Evolutionary conservation across 345 rosid species (phyloP).

Genomic region (Populus davidiana): DNA sequence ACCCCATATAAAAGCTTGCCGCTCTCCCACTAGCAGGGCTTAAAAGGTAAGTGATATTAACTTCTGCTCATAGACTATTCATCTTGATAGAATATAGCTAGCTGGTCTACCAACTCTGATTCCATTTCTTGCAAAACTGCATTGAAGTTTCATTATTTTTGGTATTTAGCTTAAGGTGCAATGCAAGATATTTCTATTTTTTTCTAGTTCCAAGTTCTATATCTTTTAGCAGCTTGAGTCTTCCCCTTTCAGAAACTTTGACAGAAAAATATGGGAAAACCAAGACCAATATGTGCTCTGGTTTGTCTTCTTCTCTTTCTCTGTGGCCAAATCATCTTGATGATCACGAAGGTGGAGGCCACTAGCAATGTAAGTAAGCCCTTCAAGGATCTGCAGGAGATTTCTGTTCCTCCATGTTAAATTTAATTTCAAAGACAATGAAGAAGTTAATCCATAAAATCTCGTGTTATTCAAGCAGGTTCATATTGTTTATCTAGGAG

Average conservation of each 20-base stretch:
- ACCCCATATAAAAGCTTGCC: conserved; percentile 1
- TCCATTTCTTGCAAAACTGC: not conserved
- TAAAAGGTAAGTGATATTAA: conserved; percentile 11
- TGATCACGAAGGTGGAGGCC: conserved; percentile 15
- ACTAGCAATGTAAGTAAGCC: conserved; percentile 18
- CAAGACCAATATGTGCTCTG: conserved; percentile 1
- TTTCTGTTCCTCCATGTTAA: not conserved
- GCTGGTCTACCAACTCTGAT: not conserved
- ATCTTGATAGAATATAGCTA: not conserved
- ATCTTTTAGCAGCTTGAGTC: not conserved
- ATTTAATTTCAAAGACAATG: no score
- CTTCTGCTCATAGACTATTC: not conserved
- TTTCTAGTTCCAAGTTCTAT: conserved; percentile 1
- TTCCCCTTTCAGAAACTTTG: not conserved
- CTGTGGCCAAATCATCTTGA: conserved; percentile 4
- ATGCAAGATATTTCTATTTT: no score
- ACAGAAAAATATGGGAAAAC: conserved; percentile 13
- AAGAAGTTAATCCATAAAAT: not conserved
- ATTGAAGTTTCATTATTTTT: not conserved
- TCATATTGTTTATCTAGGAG: conserved; percentile 62
- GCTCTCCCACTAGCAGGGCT: not conserved
- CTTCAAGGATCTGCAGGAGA: not conserved
- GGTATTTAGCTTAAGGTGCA: not conserved
- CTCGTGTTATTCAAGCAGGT: conserved; percentile 33
- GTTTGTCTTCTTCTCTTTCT: conserved; percentile 16